phyloP scores from a whole-genome alignment of 2,329 filamentous ascomycete genomes.

The Ilyonectria sp. region DNA sequence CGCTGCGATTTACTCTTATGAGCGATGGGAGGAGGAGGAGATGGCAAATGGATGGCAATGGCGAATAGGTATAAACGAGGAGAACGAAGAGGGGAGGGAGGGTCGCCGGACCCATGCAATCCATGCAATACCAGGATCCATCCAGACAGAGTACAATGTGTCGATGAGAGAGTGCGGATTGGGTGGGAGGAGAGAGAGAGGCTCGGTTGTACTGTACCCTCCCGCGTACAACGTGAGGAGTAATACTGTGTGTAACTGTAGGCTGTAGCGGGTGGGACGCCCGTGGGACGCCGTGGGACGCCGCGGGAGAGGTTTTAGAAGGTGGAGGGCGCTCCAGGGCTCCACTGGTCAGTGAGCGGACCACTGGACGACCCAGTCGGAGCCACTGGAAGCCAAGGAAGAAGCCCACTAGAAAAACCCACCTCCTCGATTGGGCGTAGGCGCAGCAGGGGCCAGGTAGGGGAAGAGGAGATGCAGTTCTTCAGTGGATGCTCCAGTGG shows the following conservation, averaged over 20 bases:
- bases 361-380: constrained; percentile 40
- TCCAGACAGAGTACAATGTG: not conserved
- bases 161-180: not conserved
- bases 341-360: constrained; percentile 26
- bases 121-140: not conserved
- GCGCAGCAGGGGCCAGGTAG: constrained; percentile 22
- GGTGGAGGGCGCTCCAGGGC: not conserved
- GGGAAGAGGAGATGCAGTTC: constrained; percentile 8
- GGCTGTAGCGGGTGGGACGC: not conserved
- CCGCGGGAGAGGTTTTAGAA: constrained; percentile 8
- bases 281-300: not conserved
- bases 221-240: not conserved
- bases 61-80: not conserved
- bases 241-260: not conserved
- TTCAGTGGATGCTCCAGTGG: constrained; percentile 11
- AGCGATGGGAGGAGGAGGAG: not conserved
- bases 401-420: constrained; percentile 47
- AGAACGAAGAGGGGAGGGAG: not conserved
- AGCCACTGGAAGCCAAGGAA: constrained; percentile 49
- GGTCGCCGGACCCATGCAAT: not conserved
- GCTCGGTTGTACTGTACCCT: not conserved
- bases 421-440: constrained; percentile 49
- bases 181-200: not conserved
- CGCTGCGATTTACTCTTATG: not conserved
- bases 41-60: too few species aligned